Percentiles rank a stretch among this genome's conserved stretches.
Conservation (phyloP, 2,329 filamentous ascomycete species). For the Pseudogymnoascus sp. region DNA sequence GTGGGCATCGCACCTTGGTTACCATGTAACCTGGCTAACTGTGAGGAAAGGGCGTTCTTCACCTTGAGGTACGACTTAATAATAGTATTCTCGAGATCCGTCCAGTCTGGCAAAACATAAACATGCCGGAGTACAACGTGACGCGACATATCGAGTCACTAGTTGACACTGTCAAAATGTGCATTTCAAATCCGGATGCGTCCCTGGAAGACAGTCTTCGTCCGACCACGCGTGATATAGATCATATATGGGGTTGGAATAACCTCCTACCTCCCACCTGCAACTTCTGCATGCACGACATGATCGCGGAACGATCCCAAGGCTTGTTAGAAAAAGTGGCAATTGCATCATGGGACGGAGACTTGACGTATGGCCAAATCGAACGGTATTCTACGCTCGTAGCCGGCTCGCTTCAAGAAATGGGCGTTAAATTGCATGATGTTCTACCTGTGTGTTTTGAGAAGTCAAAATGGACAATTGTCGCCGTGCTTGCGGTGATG, state of each 20-base stretch:
- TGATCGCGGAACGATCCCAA: constrained; percentile 34
- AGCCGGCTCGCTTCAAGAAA: constrained; percentile 15
- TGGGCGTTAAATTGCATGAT: constrained; percentile 17
- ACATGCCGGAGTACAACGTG: constrained; percentile 37
- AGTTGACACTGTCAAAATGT: constrained; percentile 33
- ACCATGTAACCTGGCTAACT: constrained; percentile 15
- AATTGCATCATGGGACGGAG: constrained; percentile 28
- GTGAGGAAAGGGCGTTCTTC: constrained; percentile 25
- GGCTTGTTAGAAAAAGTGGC: constrained; percentile 30
- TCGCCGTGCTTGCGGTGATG: constrained; percentile 22
- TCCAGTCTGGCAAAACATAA: constrained; percentile 36
- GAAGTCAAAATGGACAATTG: constrained; percentile 14
- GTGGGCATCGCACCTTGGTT: constrained; percentile 10
- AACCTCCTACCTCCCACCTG: constrained; percentile 36
- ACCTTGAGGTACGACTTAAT: constrained; percentile 29
- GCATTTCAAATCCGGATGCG: constrained; percentile 25
- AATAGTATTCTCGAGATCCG: constrained; percentile 29
- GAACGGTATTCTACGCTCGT: constrained; percentile 21
- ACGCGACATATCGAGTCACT: constrained; percentile 37
- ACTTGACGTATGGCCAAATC: constrained; percentile 22
- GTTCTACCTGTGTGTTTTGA: constrained; percentile 19
- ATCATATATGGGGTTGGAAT: constrained; percentile 43
- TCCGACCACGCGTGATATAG: constrained; percentile 33
- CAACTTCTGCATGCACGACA: constrained; percentile 40
- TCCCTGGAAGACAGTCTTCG: constrained; percentile 30